These are phyloP conservation scores for Andrographis paniculata DNA, from an alignment of 305 asterid genomes.

Conservation along the genomic window DNA sequence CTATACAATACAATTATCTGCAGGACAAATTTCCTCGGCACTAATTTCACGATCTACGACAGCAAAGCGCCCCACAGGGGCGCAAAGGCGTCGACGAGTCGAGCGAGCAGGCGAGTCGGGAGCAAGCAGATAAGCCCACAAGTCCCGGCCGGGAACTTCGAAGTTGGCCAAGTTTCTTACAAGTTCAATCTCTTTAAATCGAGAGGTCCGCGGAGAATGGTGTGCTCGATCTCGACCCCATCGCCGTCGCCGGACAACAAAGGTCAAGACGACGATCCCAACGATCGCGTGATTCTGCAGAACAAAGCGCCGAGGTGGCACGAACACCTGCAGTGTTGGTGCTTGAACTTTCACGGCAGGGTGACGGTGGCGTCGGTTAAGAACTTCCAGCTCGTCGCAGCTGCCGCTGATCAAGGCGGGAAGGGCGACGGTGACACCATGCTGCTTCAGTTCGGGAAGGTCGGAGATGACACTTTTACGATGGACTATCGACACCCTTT, in stretches of 20 bases:
- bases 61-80: constrained; percentile 72
- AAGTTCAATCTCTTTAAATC: constrained; percentile 86
- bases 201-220: constrained; percentile 93
- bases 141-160: constrained; percentile 75
- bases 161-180: constrained; percentile 68
- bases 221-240: constrained; percentile 53
- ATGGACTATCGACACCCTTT: constrained; percentile 86
- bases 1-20: no score
- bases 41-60: constrained; percentile 75
- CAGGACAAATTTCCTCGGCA: constrained; percentile 95
- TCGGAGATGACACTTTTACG: constrained; percentile 67
- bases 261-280: constrained; percentile 20
- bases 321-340: constrained; percentile 91
- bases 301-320: constrained; percentile 96
- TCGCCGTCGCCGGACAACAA: no score
- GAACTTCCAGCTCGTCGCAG: constrained; percentile 81
- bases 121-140: constrained; percentile 91
- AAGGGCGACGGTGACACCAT: constrained; percentile 80
- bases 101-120: constrained; percentile 73
- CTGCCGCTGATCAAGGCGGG: constrained; percentile 61
- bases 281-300: constrained; percentile 37
- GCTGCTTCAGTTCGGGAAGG: constrained; percentile 86
- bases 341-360: constrained; percentile 93
- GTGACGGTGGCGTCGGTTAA: constrained; percentile 93
- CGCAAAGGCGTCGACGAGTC: constrained; percentile 72